These are phyloP conservation scores for Phanerochaete carnosa DNA, from an alignment of 768 basidiomycete genomes.

Conservation along the genomic window DNA sequence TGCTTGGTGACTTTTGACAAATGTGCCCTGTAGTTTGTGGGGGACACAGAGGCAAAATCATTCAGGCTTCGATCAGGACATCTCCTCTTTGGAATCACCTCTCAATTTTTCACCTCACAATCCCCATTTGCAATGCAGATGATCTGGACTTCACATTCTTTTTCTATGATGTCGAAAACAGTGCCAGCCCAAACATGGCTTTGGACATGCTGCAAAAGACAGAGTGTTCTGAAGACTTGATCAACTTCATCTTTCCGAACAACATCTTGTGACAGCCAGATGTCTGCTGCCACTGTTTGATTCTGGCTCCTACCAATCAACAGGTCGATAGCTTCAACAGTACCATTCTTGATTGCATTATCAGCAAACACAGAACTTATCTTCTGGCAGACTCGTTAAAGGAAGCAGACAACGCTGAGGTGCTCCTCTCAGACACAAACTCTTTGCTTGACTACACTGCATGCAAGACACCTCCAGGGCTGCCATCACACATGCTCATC, in stretches of 20 bases:
- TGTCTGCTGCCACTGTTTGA: constrained; percentile 26
- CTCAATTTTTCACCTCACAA: constrained; percentile 21
- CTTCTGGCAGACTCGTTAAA: constrained; percentile 5
- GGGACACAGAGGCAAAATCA: constrained; percentile 25
- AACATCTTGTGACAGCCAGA: constrained; percentile 22
- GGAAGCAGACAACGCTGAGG: not conserved
- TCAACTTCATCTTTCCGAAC: constrained; percentile 27
- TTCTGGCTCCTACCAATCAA: constrained; percentile 36
- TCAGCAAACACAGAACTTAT: constrained; percentile 22
- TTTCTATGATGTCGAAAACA: constrained; percentile 37
- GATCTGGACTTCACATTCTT: constrained; percentile 34
- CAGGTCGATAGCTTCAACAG: constrained; percentile 35
- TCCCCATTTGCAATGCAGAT: constrained; percentile 35
- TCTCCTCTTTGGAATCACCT: constrained; percentile 33
- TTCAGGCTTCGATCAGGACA: constrained; percentile 35
- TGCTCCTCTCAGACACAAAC: not conserved
- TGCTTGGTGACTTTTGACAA: constrained; percentile 34
- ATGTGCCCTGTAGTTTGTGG: constrained; percentile 35
- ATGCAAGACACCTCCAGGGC: constrained; percentile 15
- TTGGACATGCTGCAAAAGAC: constrained; percentile 23
- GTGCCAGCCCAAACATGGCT: constrained; percentile 21
- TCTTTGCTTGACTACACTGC: constrained; percentile 4
- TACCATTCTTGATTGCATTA: constrained; percentile 24
- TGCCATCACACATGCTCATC: constrained; percentile 23
- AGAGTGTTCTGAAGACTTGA: constrained; percentile 15